Evolutionary conservation across 1,284 basidiomycete species (phyloP).

Genomic region (Hemileia vastatrix): DNA sequence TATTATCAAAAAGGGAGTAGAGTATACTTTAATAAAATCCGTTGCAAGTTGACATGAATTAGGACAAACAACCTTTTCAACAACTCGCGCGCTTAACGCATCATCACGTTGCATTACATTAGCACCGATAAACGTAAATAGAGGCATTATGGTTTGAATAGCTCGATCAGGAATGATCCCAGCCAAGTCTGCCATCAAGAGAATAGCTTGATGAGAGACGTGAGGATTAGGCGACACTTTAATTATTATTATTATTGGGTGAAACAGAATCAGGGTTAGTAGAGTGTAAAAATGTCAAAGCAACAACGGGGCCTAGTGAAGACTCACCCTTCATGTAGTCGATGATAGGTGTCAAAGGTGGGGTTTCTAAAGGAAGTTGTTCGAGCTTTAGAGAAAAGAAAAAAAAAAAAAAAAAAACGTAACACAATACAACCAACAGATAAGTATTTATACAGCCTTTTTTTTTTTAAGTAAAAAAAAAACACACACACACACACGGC

Average conservation of each 20-base stretch:
- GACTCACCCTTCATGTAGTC: conserved; percentile 24
- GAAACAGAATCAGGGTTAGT: too few relatives aligned
- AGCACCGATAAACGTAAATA: conserved; percentile 98
- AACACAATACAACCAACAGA: too few relatives aligned
- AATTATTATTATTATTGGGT: conserved; percentile 31
- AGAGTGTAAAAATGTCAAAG: too few relatives aligned
- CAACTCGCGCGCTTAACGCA: conserved; percentile 84
- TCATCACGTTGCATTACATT: conserved; percentile 95
- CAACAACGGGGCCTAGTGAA: too few relatives aligned
- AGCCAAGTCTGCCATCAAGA: conserved; percentile 78
- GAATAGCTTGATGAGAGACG: conserved; percentile 82
- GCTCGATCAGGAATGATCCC: conserved; percentile 79
- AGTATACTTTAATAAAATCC: not conserved
- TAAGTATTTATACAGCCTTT: too few relatives aligned
- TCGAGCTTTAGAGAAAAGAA: too few relatives aligned
- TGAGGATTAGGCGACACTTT: conserved; percentile 80
- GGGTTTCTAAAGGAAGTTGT: too few relatives aligned
- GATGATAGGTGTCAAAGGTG: conserved; percentile 17
- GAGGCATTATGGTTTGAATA: conserved; percentile 90
- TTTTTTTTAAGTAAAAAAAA: too few relatives aligned
- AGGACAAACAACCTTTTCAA: conserved; percentile 63
- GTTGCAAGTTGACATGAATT: not conserved
- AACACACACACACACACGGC: too few relatives aligned
- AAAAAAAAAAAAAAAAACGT: too few relatives aligned
- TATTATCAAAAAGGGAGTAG: not conserved